phyloP scores from a whole-genome alignment of 2,329 filamentous ascomycete genomes.

The Aspergillus sp. region DNA sequence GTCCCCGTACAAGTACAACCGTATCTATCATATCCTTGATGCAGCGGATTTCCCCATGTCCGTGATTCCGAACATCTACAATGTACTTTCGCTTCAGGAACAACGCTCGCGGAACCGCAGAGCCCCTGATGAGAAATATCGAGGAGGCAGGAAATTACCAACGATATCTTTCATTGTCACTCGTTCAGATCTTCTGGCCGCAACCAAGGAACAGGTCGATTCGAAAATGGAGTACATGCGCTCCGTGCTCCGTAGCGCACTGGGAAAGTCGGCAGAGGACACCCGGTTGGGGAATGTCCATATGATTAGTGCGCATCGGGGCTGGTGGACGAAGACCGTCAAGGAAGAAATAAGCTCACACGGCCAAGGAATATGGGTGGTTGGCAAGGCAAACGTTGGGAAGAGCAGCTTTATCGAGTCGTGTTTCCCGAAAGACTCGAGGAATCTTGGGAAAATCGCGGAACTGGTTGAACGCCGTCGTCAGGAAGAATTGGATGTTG shows the following conservation, averaged over 20 bases:
- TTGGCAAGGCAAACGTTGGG: constrained; percentile 96
- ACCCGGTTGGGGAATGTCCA: constrained; percentile 80
- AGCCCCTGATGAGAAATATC: constrained; percentile 58
- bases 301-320: constrained; percentile 75
- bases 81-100: constrained; percentile 61
- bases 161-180: constrained; percentile 90
- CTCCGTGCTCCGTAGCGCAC: constrained; percentile 64
- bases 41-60: constrained; percentile 97
- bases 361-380: constrained; percentile 86
- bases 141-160: constrained; percentile 60
- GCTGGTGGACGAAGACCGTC: constrained; percentile 84
- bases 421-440: constrained; percentile 69
- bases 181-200: constrained; percentile 74
- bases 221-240: constrained; percentile 75
- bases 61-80: constrained; percentile 66
- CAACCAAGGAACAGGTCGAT: constrained; percentile 76
- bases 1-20: constrained; percentile 82
- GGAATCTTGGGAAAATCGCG: constrained; percentile 35
- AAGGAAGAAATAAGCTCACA: constrained; percentile 78
- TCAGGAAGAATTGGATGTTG: constrained; percentile 6
- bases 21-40: constrained; percentile 91
- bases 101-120: constrained; percentile 74
- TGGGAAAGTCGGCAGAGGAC: constrained; percentile 59
- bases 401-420: constrained; percentile 87
- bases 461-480: constrained; percentile 25